A percentile compares a stretch with the other conserved stretches of the same genome.
Evolutionary conservation across 2,329 filamentous ascomycete species (phyloP).

Genomic region (Aspergillus quadrilineatus): DNA sequence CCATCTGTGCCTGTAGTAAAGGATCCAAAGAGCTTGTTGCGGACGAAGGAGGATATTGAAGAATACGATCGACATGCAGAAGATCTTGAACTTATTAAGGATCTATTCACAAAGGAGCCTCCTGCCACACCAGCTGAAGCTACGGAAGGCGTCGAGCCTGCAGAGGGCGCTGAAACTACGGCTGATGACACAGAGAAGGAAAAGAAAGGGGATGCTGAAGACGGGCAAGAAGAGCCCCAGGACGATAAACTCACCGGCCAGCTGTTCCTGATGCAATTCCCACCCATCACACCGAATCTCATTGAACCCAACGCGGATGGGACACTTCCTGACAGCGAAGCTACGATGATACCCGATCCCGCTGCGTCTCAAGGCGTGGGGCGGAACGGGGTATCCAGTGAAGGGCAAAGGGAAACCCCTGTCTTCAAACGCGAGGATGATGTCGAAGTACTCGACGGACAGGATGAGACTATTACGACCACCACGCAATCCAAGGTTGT

Average conservation of each 20-base stretch:
- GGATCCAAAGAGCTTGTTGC: slow-evolving; percentile 37
- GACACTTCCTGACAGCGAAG: slow-evolving; percentile 11
- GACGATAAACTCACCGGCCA: slow-evolving; percentile 52
- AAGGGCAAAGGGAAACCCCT: slow-evolving; percentile 11
- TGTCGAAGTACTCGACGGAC: slow-evolving; percentile 28
- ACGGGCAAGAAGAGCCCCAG: slow-evolving; percentile 28
- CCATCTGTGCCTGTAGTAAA: slow-evolving; percentile 17
- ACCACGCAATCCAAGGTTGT: slow-evolving; percentile 31
- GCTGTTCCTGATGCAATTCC: slow-evolving; percentile 64
- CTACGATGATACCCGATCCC: slow-evolving; percentile 2
- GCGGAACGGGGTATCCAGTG: slow-evolving; percentile 1
- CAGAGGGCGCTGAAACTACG: slow-evolving; percentile 11
- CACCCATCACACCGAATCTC: slow-evolving; percentile 61
- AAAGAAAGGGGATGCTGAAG: slow-evolving; percentile 16
- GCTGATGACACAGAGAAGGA: slow-evolving; percentile 13
- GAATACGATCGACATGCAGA: slow-evolving; percentile 43
- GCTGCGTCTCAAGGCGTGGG: slow-evolving; percentile 2
- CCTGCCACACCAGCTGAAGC: slow-evolving; percentile 16
- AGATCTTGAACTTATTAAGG: slow-evolving; percentile 42
- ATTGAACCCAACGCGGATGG: slow-evolving; percentile 33
- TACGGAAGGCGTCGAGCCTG: slow-evolving; percentile 16
- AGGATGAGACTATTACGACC: slow-evolving; percentile 14
- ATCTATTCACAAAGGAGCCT: slow-evolving; percentile 33
- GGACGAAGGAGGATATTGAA: slow-evolving; percentile 43
- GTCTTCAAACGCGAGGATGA: slow-evolving; percentile 35